Conservation (phyloP, 1,139 yeast genomes). For the Eremothecium coryli region DNA sequence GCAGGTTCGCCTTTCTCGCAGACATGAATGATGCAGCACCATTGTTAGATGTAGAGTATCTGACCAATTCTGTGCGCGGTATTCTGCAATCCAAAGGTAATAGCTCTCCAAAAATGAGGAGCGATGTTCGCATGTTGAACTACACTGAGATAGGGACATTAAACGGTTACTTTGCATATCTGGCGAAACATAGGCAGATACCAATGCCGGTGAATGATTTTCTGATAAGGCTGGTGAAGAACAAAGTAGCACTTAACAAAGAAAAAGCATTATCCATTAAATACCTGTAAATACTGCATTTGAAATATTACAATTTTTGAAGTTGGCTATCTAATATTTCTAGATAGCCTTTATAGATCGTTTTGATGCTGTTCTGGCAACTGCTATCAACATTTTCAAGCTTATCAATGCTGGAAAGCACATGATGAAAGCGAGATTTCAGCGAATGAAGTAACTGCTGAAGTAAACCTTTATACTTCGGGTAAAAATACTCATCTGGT, state of each 20-base stretch:
- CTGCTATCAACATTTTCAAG: slow-evolving; percentile 7
- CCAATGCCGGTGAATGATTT: slow-evolving; percentile 41
- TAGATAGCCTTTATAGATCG: slow-evolving; percentile 18
- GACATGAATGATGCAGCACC: slow-evolving; percentile 34
- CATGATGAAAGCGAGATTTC: slow-evolving; percentile 23
- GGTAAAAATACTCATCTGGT: slow-evolving; percentile 24
- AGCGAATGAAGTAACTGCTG: slow-evolving; percentile 32
- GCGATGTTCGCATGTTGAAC: slow-evolving; percentile 43
- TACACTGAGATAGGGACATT: slow-evolving; percentile 57
- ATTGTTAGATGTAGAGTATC: slow-evolving; percentile 29
- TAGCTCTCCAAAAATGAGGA: background rate
- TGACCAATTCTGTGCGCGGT: too few species aligned
- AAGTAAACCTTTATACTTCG: slow-evolving; percentile 24
- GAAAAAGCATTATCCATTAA: slow-evolving; percentile 16
- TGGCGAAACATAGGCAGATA: slow-evolving; percentile 39
- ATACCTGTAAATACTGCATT: slow-evolving; percentile 12
- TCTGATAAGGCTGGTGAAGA: slow-evolving; percentile 41
- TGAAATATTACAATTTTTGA: slow-evolving; percentile 1
- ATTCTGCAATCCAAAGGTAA: too few species aligned
- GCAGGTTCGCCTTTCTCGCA: slow-evolving; percentile 33
- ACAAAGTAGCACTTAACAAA: slow-evolving; percentile 29
- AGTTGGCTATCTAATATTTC: slow-evolving; percentile 19
- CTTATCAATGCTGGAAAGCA: slow-evolving; percentile 11
- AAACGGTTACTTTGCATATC: slow-evolving; percentile 50
- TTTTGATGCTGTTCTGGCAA: slow-evolving; percentile 12